Evolutionary conservation across 2,329 filamentous ascomycete genomes (phyloP), one percentile per base, ranked within the genome.

Genomic region (Cladosporium sp.): DNA sequence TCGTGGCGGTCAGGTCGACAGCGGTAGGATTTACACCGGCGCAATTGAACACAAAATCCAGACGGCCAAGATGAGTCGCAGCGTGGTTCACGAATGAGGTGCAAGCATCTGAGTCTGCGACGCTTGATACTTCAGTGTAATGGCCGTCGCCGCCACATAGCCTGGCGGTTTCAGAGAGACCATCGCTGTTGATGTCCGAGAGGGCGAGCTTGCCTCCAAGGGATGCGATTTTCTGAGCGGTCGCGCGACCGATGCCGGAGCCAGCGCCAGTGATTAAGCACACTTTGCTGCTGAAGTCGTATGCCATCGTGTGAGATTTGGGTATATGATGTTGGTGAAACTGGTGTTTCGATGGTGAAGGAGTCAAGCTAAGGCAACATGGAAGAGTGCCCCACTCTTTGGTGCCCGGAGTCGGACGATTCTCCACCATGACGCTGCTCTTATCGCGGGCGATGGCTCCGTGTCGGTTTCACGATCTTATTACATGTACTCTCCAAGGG

Each of bases 41-140:
- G 49, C 66, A 67, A 46, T 75, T 74, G 47, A 72, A 69, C 1
- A 73, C 67, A 5, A 69, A 65, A 38, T 76, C 67, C 0, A 77
- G 53, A 7, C 54, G 55, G 7, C 61, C 59, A 29, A 68, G 56
- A 1, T 35, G 49, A 2, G 41, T 30, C 3, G 63, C 33, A 7
- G 62, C 56, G 19, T 51, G 49, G 3, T 48, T 27, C 7, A 68
- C 53, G 32, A 63, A 64, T 0, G 43, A 40, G 15, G 60, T 57
- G 22, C 60, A 60, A 5, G 54, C 54, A 9, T 53, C 13, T 2
- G 59, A 59, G 7, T 55, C 58, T 9, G 58, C 55, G 15, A 67
- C 67, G 51, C 66, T 65, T 36, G 68, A 58, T 2, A 56, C 51
- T n/a, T 58, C 38, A 16, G 47, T 48, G 27, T 50, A 30, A 38